These are phyloP conservation scores for Lycium ferocissimum DNA, from an alignment of 257 asterid species.

Conservation along the genomic window DNA sequence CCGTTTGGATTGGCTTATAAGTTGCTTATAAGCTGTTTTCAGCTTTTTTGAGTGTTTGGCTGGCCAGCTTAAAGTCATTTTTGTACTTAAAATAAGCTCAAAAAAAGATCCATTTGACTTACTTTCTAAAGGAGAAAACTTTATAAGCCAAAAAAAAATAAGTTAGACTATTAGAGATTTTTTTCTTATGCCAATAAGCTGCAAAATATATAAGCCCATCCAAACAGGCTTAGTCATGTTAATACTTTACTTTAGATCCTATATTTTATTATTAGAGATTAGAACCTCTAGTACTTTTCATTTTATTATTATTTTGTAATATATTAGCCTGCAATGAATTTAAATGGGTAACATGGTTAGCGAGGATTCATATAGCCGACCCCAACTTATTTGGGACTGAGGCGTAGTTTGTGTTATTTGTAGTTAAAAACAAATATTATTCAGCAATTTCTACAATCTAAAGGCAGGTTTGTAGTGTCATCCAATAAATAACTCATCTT, in stretches of 20 bases:
- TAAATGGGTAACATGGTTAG: too few species aligned
- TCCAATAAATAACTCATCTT: not conserved
- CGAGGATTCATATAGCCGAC: not conserved
- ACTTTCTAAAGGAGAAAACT: too few species aligned
- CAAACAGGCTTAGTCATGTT: conserved; percentile 3
- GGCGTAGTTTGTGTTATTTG: not conserved
- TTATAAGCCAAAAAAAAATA: too few species aligned
- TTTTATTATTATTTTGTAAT: not conserved
- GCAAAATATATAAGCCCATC: too few species aligned
- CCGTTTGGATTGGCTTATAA: too few species aligned
- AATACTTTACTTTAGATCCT: not conserved
- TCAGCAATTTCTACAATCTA: conserved; percentile 11
- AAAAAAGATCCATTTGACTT: too few species aligned
- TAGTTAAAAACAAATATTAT: not conserved
- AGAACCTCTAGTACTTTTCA: not conserved
- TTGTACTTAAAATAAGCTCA: too few species aligned
- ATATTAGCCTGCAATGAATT: not conserved
- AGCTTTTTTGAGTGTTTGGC: too few species aligned
- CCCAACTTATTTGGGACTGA: not conserved
- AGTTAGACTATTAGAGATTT: too few species aligned
- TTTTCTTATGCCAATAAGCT: too few species aligned
- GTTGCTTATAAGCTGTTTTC: too few species aligned
- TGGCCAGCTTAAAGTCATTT: too few species aligned
- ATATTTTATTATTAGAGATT: not conserved
- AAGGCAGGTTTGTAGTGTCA: conserved; percentile 8